Evolutionary conservation across 208 protist genomes (phyloP), one percentile per base, ranked within the genome.

Genomic region (Leishmania major): DNA sequence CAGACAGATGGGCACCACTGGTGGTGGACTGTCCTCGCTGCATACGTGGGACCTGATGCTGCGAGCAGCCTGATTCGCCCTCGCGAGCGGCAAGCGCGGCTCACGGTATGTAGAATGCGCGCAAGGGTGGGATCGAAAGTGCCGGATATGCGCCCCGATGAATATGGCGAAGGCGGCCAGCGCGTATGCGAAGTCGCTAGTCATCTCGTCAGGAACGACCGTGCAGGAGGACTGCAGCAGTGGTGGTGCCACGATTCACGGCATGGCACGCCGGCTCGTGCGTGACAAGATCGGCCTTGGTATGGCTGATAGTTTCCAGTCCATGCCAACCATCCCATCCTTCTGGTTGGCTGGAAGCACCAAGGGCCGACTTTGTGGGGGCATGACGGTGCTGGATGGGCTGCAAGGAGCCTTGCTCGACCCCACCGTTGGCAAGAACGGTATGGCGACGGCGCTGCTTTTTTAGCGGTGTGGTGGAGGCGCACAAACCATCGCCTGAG

Each of bases 401-500:
- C 83, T 93, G 71, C 88, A 92, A 83, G 82, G 86, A 37, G 90
- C 74, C 47, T 81, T 95, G 59, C 64, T 80, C 6, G 90, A 92
- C 84, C 66, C 79, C 40, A 87, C 69, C 80, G 77, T 95, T 70
- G 88, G 89, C 67, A 91, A 92, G 81, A 53, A 83, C 75, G 90
- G 92, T 76, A 87, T 82, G 64, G n/a, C 93, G 45, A 92, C 92
- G 92, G 86, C 86, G 60, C 82, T 91, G 28, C 86, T 95, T 67
- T 91, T 90, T 90, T 47, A 98, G 99, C 80, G 81, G 88, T 47
- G 92, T 93, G 67, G 95, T 94, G 28, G 85, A 90, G 67, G 94
- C 99, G 85, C 92, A 98, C 79, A 86, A 84, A 57, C 91, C 99
- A 51, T 94, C 94, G 47, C 90, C 95, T 74, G 89, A 98, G 83